Base-by-base conservation (phyloP, 2,329 filamentous ascomycete genomes). In the Westerdykella sp. region DNA sequence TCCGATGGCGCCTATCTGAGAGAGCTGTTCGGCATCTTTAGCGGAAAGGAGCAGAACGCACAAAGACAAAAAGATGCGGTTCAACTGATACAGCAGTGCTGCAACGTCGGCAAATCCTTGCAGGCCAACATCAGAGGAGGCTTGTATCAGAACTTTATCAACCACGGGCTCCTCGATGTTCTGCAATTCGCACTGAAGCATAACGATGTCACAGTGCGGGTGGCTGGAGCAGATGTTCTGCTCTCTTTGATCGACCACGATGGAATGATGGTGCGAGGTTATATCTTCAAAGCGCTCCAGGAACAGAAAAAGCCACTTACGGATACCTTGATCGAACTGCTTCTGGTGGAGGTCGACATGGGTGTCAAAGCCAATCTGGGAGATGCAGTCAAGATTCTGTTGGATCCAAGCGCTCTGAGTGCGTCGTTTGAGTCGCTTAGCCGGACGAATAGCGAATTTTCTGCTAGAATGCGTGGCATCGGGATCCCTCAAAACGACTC, bases 181-280 rank as follows among this genome's bases (percentile, higher is more conserved):
- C 91, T 98, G 52, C 88, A 90, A 47, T 97, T 89, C 67, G 90
- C 93, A 12, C 77, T 98, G 40, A 84, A 86, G 47, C 89, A 95
- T 58, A 77, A 78, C 36, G 90, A 95, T 57, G 85, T 93, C 11
- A 77, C 83, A 0, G 86, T 96, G 41, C 80, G 93, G 48, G 88
- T 95, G 2, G 94, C 90, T 5, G 93, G 90, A 10, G 95, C 90
- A 2, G 93, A 98, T 55, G 89, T 97, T 28, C 70, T 98, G 39
- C 87, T 96, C 6, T 87, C 89, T 5, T 83, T 97, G 68, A 93
- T 98, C 55, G 93, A 98, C 57, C 90, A 97, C 61, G 93, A 98
- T 57, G 85, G 91, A 2, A 80, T 89, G 55, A 89, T 96, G 84
- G 91, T 98, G 62, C 85, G 93, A 39, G 83, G 85, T 53, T 94